phyloP scores from a whole-genome alignment of 805 yeast species.

The Huiozyma naganishii region DNA sequence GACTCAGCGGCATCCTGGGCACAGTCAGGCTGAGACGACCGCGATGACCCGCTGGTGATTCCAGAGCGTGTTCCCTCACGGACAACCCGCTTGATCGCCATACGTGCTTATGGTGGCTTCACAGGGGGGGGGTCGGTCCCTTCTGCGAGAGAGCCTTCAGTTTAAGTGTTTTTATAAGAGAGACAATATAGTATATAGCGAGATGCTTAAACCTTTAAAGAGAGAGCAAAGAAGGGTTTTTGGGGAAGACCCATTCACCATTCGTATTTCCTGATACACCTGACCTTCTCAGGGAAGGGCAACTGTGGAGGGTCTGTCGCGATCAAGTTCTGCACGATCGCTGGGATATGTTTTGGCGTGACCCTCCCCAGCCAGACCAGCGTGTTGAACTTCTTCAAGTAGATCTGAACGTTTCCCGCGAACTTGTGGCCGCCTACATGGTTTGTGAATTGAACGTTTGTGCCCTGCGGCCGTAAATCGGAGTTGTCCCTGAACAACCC shows the following conservation, averaged over 20 bases:
- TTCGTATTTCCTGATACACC: conserved; percentile 37
- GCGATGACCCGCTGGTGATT: no score
- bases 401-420: conserved; percentile 80
- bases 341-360: conserved; percentile 61
- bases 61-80: no score
- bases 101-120: no score
- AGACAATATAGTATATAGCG: not conserved
- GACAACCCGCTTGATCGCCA: no score
- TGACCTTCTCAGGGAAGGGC: conserved; percentile 51
- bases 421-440: conserved; percentile 96
- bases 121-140: no score
- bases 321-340: conserved; percentile 66
- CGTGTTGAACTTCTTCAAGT: conserved; percentile 38
- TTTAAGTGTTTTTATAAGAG: no score
- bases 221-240: no score
- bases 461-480: conserved; percentile 69
- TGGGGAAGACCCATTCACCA: no score
- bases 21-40: no score
- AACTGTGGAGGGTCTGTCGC: conserved; percentile 61
- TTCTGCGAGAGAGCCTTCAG: no score
- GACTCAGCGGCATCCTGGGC: not conserved
- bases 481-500: conserved; percentile 67
- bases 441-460: conserved; percentile 55
- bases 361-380: conserved; percentile 85
- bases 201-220: no score